These are phyloP conservation scores for Syncephalastrum contaminatum DNA, from an alignment of 371 early-diverging fungal genomes.

Conservation along the genomic window DNA sequence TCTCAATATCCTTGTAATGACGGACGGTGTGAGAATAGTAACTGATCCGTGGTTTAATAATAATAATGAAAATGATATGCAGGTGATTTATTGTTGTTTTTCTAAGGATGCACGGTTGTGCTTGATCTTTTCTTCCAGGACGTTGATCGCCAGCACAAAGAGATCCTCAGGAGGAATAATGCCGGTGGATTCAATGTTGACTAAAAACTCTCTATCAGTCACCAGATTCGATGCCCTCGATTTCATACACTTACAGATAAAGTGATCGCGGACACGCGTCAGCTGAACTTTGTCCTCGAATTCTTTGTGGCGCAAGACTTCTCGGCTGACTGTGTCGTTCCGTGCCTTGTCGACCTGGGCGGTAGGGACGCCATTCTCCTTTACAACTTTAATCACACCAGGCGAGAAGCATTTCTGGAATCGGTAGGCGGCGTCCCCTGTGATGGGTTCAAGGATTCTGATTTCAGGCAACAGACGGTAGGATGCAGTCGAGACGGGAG, in stretches of 20 bases:
- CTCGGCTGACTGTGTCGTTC: conserved; percentile 95
- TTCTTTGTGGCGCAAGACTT: conserved; percentile 92
- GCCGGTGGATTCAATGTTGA: conserved; percentile 90
- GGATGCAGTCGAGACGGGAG: conserved; percentile 97
- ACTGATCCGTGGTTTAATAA: neutral
- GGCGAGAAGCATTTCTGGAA: conserved; percentile 90
- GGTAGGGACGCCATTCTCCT: conserved; percentile 57
- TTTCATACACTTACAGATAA: conserved; percentile 80
- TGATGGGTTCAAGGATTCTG: conserved; percentile 81
- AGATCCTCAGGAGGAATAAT: conserved; percentile 77
- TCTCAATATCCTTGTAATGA: too few relatives aligned
- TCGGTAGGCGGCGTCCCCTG: conserved; percentile 84
- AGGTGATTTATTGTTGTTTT: conserved; percentile 24
- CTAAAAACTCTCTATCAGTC: conserved; percentile 30
- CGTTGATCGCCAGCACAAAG: conserved; percentile 74
- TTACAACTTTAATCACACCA: conserved; percentile 87
- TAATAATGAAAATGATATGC: conserved; percentile 19
- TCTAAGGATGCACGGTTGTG: conserved; percentile 29
- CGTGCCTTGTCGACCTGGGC: conserved; percentile 93
- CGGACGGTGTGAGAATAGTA: too few relatives aligned
- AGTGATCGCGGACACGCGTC: conserved; percentile 92
- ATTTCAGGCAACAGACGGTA: conserved; percentile 97
- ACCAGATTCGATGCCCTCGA: neutral
- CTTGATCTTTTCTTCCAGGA: conserved; percentile 80
- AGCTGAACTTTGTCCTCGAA: conserved; percentile 92